Evolutionary conservation across 192 early-diverging fungal species (phyloP), one percentile per base, ranked within the genome.

Genomic region (Backusella luteola): DNA sequence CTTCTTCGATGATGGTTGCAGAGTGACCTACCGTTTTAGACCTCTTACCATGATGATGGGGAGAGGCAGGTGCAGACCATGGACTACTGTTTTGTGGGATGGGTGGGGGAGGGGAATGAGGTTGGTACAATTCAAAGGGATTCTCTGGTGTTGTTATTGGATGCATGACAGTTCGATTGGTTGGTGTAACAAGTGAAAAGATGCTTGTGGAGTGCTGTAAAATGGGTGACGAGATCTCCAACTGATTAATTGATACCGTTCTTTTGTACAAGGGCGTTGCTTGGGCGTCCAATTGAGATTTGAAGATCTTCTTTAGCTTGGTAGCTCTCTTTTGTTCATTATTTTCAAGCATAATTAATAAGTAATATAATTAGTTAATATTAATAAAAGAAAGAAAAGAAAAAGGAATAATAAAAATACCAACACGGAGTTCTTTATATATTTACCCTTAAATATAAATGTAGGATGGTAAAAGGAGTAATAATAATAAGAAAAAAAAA

Each of bases 161-260:
- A 12, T 21, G 42, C 69, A 77, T 72, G 19, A 35, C 41, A 15
- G 76, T 19, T 23, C 76, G 69, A 49, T 49, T 49, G 1, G 23
- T 56, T 19, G 76, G 76, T 19, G 76, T 72, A 12, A 66, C 76
- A 11, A 77, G 29, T 6, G 76, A 70, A 44, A 72, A 77, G 23
- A 77, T 63, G 12, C 44, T 72, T 9, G 69, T 66, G 0, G 76
- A 72, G 29, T 71, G 68, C 32, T 77, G 76, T 32, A 77, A 63
- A 9, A 77, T 66, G 19, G 76, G 76, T 17, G 69, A 72, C 7
- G 68, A 72, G 8, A 71, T 77, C 17, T 29, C 34, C 3, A 69
- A 23, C 29, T 41, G 41, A 23, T 36, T 0, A 8, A 29, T 23
- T 19, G 41, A 5, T 15, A 36, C n/a, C 0, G 70, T 63, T 36